Conservation (phyloP, 495 filamentous ascomycete genomes). For the Cetradonia linearis region DNA sequence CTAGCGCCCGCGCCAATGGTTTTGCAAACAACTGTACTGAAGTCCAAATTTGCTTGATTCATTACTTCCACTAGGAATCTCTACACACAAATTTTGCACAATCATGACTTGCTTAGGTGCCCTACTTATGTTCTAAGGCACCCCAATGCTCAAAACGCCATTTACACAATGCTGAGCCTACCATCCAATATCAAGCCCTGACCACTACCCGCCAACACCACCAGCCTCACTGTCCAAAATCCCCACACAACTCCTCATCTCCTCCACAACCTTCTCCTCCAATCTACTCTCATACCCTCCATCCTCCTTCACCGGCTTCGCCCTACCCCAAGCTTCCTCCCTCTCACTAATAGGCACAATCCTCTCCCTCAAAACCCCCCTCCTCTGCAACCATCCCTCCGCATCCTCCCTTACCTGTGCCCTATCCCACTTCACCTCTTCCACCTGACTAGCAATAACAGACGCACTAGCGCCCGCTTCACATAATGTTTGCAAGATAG, state of each 20-base stretch:
- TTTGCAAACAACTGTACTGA: no score
- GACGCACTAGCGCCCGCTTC: constrained; percentile 47
- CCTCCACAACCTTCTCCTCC: constrained; percentile 61
- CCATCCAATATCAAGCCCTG: neutral
- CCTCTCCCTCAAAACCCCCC: constrained; percentile 50
- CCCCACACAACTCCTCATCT: constrained; percentile 37
- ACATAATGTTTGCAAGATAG: constrained; percentile 53
- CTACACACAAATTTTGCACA: neutral
- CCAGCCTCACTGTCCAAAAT: constrained; percentile 13
- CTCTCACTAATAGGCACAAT: constrained; percentile 60
- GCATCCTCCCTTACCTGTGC: constrained; percentile 62
- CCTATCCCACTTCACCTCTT: constrained; percentile 61
- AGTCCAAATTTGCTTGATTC: no score
- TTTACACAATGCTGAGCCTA: neutral
- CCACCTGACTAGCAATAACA: constrained; percentile 51
- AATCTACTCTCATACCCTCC: constrained; percentile 46
- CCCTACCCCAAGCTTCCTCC: constrained; percentile 54
- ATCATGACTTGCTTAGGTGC: neutral
- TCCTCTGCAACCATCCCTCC: constrained; percentile 58
- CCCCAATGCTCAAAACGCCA: neutral
- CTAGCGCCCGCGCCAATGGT: no score
- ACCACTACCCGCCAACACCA: neutral
- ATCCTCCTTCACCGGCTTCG: constrained; percentile 33
- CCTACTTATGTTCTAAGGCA: neutral
- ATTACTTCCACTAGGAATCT: no score